These are phyloP conservation scores for Penicillium riverlandense DNA, from an alignment of 495 filamentous ascomycete species.

Conservation along the genomic window DNA sequence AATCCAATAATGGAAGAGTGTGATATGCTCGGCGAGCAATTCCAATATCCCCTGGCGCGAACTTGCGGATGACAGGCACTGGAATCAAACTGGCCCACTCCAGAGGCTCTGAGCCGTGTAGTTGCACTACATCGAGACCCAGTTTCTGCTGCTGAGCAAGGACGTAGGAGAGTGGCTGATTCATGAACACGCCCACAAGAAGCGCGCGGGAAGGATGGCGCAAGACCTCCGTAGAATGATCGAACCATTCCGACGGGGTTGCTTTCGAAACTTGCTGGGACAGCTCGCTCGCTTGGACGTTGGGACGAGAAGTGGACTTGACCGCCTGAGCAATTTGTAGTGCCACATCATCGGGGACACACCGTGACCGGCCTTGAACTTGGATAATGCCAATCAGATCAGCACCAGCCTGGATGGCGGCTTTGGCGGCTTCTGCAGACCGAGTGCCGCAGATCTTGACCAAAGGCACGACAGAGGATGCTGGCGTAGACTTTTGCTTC, in stretches of 20 bases:
- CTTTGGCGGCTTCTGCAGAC: slow-evolving; percentile 67
- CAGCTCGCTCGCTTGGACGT: slow-evolving; percentile 28
- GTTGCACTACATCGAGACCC: slow-evolving; percentile 81
- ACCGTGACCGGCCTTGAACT: slow-evolving; percentile 71
- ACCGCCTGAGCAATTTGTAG: slow-evolving; percentile 72
- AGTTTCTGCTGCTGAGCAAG: slow-evolving; percentile 67
- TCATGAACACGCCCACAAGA: slow-evolving; percentile 89
- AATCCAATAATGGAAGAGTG: slow-evolving; percentile 74
- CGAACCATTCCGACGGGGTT: slow-evolving; percentile 54
- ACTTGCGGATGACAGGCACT: slow-evolving; percentile 81
- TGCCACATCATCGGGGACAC: slow-evolving; percentile 68
- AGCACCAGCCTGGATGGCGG: slow-evolving; percentile 80
- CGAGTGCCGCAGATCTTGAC: slow-evolving; percentile 98
- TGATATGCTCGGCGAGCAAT: slow-evolving; percentile 75
- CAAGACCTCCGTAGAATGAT: slow-evolving; percentile 46
- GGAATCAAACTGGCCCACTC: slow-evolving; percentile 86
- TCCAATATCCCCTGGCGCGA: slow-evolving; percentile 62
- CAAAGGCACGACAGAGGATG: slow-evolving; percentile 38
- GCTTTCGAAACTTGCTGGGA: slow-evolving; percentile 17
- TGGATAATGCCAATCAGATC: slow-evolving; percentile 92
- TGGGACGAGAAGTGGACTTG: slow-evolving; percentile 48
- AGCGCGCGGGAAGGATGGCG: slow-evolving; percentile 56
- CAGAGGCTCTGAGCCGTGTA: slow-evolving; percentile 85
- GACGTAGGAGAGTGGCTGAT: slow-evolving; percentile 79
- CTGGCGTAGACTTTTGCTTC: slow-evolving; percentile 14